Evolutionary conservation across 176 grass and related monocot species (phyloP), one percentile per base, ranked within the genome.

Genomic region (Juncus inflexus): DNA sequence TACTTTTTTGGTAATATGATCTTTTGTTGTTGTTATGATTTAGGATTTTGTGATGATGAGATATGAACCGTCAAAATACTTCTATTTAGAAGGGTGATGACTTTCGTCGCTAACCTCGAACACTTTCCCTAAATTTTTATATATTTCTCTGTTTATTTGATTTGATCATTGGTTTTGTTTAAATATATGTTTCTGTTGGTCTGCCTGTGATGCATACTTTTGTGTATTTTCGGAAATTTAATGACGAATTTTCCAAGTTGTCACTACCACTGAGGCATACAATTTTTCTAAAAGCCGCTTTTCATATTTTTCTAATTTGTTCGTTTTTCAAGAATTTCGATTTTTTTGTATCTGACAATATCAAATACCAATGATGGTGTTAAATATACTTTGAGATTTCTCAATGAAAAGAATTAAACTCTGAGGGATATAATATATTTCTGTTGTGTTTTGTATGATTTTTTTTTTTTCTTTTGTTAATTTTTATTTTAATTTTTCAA

Each of bases 201-300:
- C 66, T 64, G 76, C 57, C 58, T 28, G 14, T 79, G 76, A 79
- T 79, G 76, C 14, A 63, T 63, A 70, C 53, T 3, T 79, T 45
- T 58, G 63, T 11, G 35, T 70, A 71, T 63, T 79, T 63, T 72
- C 76, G 76, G 76, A 79, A 45, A 70, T 60, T 55, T 70, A n/a
- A 64, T 79, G 76, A 79, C 66, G 76, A 79, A 71, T 47, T 37
- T 13, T 55, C 15, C 14, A 61, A 9, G 61, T 79, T 79, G 76
- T 79, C 76, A 79, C 76, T 79, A 79, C 76, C 76, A 72, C 76
- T 79, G 76, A 79, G 76, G 76, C 76, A 45, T 35, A 63, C 2
- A 6, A 40, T 15, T 69, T 40, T 53, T 4, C 28, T 9, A 1
- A 35, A 43, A 66, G 3, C 6, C 6, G 9, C 3, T 3, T 37